A percentile compares a stretch with the other conserved stretches of the same genome.
phyloP scores from a whole-genome alignment of 306 rosid species.

The Sesbania bispinosa region DNA sequence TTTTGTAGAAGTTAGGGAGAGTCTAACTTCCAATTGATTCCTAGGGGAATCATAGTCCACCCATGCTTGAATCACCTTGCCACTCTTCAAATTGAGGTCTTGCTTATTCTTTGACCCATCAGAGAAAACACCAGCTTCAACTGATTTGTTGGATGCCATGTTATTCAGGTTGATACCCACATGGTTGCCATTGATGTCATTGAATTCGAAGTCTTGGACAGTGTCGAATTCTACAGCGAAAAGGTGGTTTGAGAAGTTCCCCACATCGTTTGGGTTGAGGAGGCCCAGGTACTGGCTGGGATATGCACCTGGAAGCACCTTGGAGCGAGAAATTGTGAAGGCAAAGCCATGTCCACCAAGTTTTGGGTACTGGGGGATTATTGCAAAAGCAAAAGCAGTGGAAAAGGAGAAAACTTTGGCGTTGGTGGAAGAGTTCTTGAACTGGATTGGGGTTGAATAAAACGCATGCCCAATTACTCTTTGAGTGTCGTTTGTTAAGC shows the following conservation, averaged over 20 bases:
- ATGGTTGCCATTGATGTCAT: constrained; percentile 55
- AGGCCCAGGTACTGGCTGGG: constrained; percentile 53
- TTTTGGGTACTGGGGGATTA: constrained; percentile 31
- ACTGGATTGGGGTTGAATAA: constrained; percentile 31
- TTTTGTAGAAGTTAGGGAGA: constrained; percentile 42
- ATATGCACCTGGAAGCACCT: constrained; percentile 13
- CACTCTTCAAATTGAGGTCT: constrained; percentile 44
- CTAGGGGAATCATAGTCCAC: constrained; percentile 40
- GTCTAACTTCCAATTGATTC: constrained; percentile 37
- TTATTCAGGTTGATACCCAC: constrained; percentile 48
- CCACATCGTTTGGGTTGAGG: constrained; percentile 42
- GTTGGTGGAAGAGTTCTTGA: constrained; percentile 25
- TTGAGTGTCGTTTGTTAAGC: constrained; percentile 30
- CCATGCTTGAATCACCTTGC: constrained; percentile 50
- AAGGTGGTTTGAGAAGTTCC: constrained; percentile 47
- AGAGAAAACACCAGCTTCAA: constrained; percentile 20
- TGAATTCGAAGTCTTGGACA: constrained; percentile 41
- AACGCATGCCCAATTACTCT: constrained; percentile 39
- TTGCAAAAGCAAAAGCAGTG: constrained; percentile 41
- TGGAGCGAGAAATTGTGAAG: constrained; percentile 41
- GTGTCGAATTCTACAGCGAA: constrained; percentile 61
- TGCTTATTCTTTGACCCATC: background rate
- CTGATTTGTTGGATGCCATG: constrained; percentile 49
- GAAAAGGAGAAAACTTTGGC: constrained; percentile 36
- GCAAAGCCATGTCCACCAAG: constrained; percentile 52